Conservation (phyloP, 306 rosid genomes). For the Cicer arietinum region DNA sequence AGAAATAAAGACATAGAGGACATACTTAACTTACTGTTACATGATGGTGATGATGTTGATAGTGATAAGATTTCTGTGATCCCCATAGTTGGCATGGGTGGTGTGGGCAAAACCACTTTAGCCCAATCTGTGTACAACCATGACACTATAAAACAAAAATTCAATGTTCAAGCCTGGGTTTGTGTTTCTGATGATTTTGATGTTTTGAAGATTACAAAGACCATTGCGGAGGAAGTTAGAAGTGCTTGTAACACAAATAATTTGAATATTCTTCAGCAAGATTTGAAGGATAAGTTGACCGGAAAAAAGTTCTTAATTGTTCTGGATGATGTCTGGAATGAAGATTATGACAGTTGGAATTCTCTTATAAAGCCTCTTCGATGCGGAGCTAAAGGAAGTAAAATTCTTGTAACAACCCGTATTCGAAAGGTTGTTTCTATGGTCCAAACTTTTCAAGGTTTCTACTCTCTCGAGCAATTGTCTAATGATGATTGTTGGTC, state of each 20-base stretch:
- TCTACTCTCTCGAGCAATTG: background rate
- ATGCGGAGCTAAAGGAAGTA: background rate
- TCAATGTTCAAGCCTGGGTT: conserved; percentile 11
- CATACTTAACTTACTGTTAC: background rate
- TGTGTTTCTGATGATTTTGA: background rate
- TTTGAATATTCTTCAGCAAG: background rate
- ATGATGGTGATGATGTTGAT: background rate
- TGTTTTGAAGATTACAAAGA: background rate
- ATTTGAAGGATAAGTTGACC: background rate
- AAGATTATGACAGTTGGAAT: background rate
- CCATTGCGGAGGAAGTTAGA: background rate
- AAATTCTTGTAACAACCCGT: conserved; percentile 7
- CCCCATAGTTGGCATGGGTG: conserved; percentile 10
- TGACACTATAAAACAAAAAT: background rate
- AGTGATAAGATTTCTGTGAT: background rate
- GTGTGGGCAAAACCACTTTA: conserved; percentile 21
- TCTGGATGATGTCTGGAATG: conserved; percentile 28
- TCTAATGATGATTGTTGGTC: background rate
- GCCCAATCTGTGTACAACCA: conserved; percentile 6
- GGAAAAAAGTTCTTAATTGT: background rate
- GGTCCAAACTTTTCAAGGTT: background rate
- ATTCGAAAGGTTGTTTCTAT: background rate
- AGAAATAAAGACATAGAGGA: background rate
- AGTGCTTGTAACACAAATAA: background rate
- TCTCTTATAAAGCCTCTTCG: conserved; percentile 6